Conservation (phyloP, 2,329 filamentous ascomycete species). For the Penicillium sp. region DNA sequence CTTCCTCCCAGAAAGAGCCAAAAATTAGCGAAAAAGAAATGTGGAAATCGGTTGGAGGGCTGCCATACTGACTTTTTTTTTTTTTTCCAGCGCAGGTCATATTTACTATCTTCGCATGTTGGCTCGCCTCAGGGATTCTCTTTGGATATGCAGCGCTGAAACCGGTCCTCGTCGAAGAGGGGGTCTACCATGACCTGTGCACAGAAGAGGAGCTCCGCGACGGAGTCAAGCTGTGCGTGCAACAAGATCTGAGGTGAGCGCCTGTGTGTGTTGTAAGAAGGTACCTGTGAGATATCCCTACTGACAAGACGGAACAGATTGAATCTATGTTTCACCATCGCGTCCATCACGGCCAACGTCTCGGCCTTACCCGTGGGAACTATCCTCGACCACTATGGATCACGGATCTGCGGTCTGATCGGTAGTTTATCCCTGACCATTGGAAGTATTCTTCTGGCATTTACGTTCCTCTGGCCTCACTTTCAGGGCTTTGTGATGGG, state of each 20-base stretch:
- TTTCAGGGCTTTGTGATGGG: conserved; percentile 71
- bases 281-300: background rate
- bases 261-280: background rate
- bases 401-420: conserved; percentile 66
- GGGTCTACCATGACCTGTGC: conserved; percentile 64
- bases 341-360: conserved; percentile 81
- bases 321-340: conserved; percentile 89
- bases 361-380: conserved; percentile 78
- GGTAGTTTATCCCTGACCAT: conserved; percentile 61
- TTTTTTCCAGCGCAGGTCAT: conserved; percentile 50
- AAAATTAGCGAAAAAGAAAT: too few relatives aligned
- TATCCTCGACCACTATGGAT: conserved; percentile 75
- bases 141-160: conserved; percentile 84
- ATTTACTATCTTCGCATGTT: conserved; percentile 63
- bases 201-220: conserved; percentile 47
- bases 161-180: conserved; percentile 67
- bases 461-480: conserved; percentile 51
- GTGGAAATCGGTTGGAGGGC: too few relatives aligned
- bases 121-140: conserved; percentile 70
- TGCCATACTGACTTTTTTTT: conserved; percentile 3
- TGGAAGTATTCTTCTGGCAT: conserved; percentile 67
- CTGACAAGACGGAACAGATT: conserved; percentile 42
- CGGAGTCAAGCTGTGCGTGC: conserved; percentile 50
- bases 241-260: conserved; percentile 50
- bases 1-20: too few relatives aligned